Evolutionary conservation across 805 yeast genomes (phyloP).

Genomic region (Candida coquimbonensis): DNA sequence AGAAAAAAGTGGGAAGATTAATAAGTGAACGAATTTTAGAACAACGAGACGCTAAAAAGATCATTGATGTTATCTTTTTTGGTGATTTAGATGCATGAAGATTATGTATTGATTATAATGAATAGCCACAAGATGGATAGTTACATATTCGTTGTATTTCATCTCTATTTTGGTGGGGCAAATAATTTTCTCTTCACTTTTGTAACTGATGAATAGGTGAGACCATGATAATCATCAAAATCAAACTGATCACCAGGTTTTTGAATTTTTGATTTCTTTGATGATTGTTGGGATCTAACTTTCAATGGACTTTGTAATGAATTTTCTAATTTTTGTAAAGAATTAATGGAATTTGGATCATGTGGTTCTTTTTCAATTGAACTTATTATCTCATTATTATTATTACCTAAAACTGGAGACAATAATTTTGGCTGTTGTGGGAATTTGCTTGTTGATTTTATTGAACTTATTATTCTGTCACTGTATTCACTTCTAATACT

Average conservation of each 20-base stretch:
- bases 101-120: constrained; percentile 4
- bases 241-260: constrained; percentile 16
- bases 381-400: not conserved
- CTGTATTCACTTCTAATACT: constrained; percentile 8
- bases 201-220: not conserved
- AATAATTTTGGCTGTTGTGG: too few species aligned
- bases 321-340: not conserved
- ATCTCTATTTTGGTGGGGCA: constrained; percentile 21
- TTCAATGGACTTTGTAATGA: constrained; percentile 17
- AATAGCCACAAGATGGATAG: not conserved
- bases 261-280: constrained; percentile 2
- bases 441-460: not conserved
- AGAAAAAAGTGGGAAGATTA: constrained; percentile 52
- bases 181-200: constrained; percentile 29
- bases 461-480: not conserved
- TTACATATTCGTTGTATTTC: too few species aligned
- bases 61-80: constrained; percentile 62
- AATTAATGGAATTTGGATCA: not conserved
- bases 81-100: constrained; percentile 40
- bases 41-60: constrained; percentile 40
- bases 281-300: constrained; percentile 9
- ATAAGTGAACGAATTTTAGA: constrained; percentile 44
- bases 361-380: not conserved
- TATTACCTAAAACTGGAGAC: not conserved
- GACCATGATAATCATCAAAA: not conserved